phyloP scores from a whole-genome alignment of 2,329 filamentous ascomycete species.

The Ophiostoma himal-ulmi region DNA sequence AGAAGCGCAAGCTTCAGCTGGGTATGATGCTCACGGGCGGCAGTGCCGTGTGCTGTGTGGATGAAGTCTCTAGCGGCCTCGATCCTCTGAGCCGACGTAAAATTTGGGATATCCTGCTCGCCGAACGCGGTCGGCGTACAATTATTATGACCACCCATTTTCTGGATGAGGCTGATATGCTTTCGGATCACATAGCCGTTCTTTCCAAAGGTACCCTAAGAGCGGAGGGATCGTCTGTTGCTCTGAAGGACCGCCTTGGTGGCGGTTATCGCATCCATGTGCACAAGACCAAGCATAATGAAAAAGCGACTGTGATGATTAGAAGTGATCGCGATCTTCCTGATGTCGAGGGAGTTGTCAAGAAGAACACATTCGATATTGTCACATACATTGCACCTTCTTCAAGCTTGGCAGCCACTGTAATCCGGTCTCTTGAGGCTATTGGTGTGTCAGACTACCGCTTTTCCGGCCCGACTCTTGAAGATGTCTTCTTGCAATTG shows the following conservation, averaged over 20 bases:
- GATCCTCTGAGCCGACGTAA: conserved; percentile 82
- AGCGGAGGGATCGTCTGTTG: conserved; percentile 76
- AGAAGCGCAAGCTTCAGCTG: conserved; percentile 86
- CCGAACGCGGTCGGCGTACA: conserved; percentile 73
- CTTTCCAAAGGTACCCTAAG: conserved; percentile 78
- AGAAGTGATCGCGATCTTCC: conserved; percentile 34
- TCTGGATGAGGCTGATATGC: conserved; percentile 82
- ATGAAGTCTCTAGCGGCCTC: conserved; percentile 83
- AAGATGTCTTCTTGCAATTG: conserved; percentile 84
- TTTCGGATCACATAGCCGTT: conserved; percentile 84
- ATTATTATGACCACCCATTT: conserved; percentile 91
- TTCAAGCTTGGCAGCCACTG: conserved; percentile 63
- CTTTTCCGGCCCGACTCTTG: conserved; percentile 82
- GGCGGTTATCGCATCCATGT: conserved; percentile 80
- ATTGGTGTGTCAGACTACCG: conserved; percentile 69
- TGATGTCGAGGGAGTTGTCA: conserved; percentile 50
- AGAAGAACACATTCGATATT: conserved; percentile 61
- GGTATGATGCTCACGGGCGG: conserved; percentile 95
- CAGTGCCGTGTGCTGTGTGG: conserved; percentile 79
- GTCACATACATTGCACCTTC: conserved; percentile 66
- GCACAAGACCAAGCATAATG: conserved; percentile 43
- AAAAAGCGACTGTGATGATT: conserved; percentile 34
- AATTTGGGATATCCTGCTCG: conserved; percentile 88
- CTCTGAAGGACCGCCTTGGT: conserved; percentile 74
- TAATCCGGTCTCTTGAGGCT: conserved; percentile 64